Base-by-base conservation (phyloP, 225 moss, liverwort and hornwort species). In the Polytrichum formosum region DNA sequence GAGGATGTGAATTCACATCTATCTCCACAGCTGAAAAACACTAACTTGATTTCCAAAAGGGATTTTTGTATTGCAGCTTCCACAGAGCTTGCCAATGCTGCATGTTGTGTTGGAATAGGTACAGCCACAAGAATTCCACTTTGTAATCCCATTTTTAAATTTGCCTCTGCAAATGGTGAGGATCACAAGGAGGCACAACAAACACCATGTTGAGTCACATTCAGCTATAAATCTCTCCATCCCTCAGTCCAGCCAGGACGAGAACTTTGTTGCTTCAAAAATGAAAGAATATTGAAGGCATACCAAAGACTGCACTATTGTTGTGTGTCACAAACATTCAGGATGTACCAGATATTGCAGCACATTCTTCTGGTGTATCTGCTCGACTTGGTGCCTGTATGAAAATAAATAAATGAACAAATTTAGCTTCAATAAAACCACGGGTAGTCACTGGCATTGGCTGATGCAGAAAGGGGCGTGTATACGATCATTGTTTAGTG, bases 61-160 rank as follows among this genome's bases (percentile, higher is more conserved):
- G 98, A 87, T 56, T 29, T 73, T 72, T 89, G 86, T 55, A 92
- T 92, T 27, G 94, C 92, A 67, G 67, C 53, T 83, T 97, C 97
- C 28, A 92, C 89, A 54, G 82, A 75, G 64, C 87, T 88, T 69
- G 94, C 92, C 70, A 80, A 76, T 23, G 92, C 97, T 69, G 86
- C 90, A 65, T 84, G 68, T 35, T 90, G 62, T 35, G 78, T 70
- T 46, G 94, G 94, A 77, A 94, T 90, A 56, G 98, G 98, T 67
- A 98, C 94, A 46, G 86, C 94, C 64, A 98, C 79, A 17, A 98
- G 77, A 61, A 98, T 82, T 56, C 97, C 97, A 68, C 92, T 92
- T 75, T 83, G 85, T 70, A 98, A 78, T 28, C 81, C 82, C 71
- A 91, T 76, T 71, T 78, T 90, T 74, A 92, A 72, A 76, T 88